These are phyloP conservation scores for Fusarium praegraminearum DNA, from an alignment of 2,329 filamentous ascomycete species.

Conservation along the genomic window DNA sequence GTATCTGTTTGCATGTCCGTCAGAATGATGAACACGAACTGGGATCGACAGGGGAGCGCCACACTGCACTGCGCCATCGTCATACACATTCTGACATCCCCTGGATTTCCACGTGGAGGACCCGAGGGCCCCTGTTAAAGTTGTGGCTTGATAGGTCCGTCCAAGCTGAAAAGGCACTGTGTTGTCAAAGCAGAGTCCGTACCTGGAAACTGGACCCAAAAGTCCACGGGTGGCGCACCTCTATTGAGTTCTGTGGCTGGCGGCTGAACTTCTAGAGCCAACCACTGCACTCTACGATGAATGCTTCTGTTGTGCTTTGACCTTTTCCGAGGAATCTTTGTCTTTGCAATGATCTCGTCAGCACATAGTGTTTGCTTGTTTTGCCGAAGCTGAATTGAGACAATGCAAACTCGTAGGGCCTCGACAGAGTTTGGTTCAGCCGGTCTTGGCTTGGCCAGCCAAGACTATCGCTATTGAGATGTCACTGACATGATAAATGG, in stretches of 20 bases:
- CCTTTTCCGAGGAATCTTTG: conserved; percentile 19
- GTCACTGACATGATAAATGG: conserved; percentile 31
- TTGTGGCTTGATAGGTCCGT: conserved; percentile 38
- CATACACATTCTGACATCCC: conserved; percentile 14
- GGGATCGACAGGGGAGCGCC: conserved; percentile 42
- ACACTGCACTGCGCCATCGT: conserved; percentile 23
- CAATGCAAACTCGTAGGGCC: conserved; percentile 6
- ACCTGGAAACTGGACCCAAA: neutral
- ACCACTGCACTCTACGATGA: conserved; percentile 10
- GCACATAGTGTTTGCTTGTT: conserved; percentile 2
- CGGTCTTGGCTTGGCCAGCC: neutral
- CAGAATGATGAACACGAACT: conserved; percentile 34
- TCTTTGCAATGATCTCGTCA: conserved; percentile 15
- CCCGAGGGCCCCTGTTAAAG: conserved; percentile 17
- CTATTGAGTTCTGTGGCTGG: conserved; percentile 27
- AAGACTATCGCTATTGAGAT: conserved; percentile 10
- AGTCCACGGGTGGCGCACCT: conserved; percentile 23
- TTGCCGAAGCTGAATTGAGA: conserved; percentile 12
- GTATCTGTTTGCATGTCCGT: conserved; percentile 25
- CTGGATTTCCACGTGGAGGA: conserved; percentile 38
- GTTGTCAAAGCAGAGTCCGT: neutral
- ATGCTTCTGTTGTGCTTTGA: conserved; percentile 24
- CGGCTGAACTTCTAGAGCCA: conserved; percentile 16
- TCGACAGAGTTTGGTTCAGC: conserved; percentile 19
- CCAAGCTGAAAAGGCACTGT: conserved; percentile 11